These are phyloP conservation scores for Termitomyces sp. DNA, from an alignment of 768 basidiomycete species.

Conservation along the genomic window DNA sequence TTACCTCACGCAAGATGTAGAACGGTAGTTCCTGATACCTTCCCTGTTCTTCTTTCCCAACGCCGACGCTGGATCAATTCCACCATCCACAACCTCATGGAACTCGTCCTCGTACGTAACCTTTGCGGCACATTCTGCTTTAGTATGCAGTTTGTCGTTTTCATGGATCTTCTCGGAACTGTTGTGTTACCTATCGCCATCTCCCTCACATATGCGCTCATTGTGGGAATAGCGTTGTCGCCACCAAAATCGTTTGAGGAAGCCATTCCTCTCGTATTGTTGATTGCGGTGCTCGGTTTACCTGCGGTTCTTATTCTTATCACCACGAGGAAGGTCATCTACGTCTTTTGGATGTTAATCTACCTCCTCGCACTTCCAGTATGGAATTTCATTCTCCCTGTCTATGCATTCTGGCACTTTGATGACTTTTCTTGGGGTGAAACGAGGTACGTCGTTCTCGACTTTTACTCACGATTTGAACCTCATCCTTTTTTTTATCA, in stretches of 20 bases:
- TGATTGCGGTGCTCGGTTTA: conserved; percentile 88
- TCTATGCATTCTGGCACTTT: conserved; percentile 99
- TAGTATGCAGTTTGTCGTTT: conserved; percentile 99
- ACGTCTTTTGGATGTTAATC: conserved; percentile 97
- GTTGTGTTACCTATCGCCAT: conserved; percentile 95
- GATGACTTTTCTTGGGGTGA: conserved; percentile 99
- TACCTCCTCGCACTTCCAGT: conserved; percentile 91
- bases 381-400: conserved; percentile 93
- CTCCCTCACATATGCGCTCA: conserved; percentile 81
- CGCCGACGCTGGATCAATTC: conserved; percentile 99
- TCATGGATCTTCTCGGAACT: conserved; percentile 93
- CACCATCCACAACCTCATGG: conserved; percentile 99
- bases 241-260: conserved; percentile 87
- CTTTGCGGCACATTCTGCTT: conserved; percentile 99
- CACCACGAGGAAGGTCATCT: conserved; percentile 92
- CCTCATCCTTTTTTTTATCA: conserved; percentile 27
- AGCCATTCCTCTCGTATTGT: conserved; percentile 89
- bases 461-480: neutral
- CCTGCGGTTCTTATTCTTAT: conserved; percentile 91
- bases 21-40: conserved; percentile 95
- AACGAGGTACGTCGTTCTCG: conserved; percentile 63
- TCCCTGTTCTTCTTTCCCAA: conserved; percentile 89
- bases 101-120: conserved; percentile 93
- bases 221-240: conserved; percentile 72
- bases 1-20: conserved; percentile 93